A percentile compares a stretch with the other conserved stretches of the same genome.
These are phyloP conservation scores for Elsinoe ampelina DNA, from an alignment of 2,329 filamentous ascomycete species.

Conservation along the genomic window DNA sequence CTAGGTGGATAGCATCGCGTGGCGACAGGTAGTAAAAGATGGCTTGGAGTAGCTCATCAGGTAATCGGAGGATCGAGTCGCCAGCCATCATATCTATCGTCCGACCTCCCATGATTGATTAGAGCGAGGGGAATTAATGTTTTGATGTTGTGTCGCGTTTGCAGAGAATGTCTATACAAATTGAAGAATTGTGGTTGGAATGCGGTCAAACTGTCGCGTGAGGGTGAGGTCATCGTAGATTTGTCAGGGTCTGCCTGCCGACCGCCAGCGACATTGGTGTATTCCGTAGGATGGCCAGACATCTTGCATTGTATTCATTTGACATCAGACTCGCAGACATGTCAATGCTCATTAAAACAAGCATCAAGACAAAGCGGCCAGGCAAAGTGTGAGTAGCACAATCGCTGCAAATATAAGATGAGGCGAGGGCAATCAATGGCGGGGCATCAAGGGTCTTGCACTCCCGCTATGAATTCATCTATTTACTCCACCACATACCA, in stretches of 20 bases:
- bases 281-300: too few relatives aligned
- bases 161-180: background rate
- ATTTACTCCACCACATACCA: constrained; percentile 25
- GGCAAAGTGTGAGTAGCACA: too few relatives aligned
- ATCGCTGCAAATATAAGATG: too few relatives aligned
- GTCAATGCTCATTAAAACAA: too few relatives aligned
- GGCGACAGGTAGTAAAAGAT: constrained; percentile 59
- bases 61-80: constrained; percentile 37
- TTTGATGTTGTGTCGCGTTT: background rate
- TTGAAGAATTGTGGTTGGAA: background rate
- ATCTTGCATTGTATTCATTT: too few relatives aligned
- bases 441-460: background rate
- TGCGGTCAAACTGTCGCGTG: constrained; percentile 1
- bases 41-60: constrained; percentile 76
- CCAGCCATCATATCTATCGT: constrained; percentile 1
- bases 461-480: background rate
- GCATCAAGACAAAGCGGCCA: too few relatives aligned
- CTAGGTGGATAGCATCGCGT: constrained; percentile 37
- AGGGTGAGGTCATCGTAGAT: constrained; percentile 1
- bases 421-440: background rate
- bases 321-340: too few relatives aligned
- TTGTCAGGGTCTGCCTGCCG: background rate
- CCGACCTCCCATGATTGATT: background rate
- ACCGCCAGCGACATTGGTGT: background rate
- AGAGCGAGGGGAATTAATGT: background rate